Base-by-base conservation (phyloP, 306 rosid species). In the Mucuna pruriens region DNA sequence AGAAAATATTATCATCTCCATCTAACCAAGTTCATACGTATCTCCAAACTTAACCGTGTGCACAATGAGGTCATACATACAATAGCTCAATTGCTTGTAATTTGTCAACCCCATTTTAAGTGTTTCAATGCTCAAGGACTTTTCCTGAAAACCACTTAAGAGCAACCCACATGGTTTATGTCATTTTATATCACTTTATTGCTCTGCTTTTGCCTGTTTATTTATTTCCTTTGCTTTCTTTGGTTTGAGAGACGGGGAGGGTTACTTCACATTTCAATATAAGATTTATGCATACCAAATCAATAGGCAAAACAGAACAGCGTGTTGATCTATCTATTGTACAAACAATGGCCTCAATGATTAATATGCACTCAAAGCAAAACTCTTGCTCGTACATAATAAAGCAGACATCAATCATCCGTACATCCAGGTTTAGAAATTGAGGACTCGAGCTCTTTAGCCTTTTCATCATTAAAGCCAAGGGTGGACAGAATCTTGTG, bases 401-500 rank as follows among this genome's bases (percentile, higher is more conserved):
- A 52, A 57, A 68, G 16, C 39, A 76, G 75, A 44, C 8, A 40
- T 86, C 84, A 94, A 78, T 86, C 89, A 60, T 90, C 92, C 2
- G 46, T 71, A 54, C 69, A 78, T 33, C 84, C 87, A 19, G 83
- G 85, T 81, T 88, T 71, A 72, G 90, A 90, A 76, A 83, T 77
- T 67, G 81, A 78, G 49, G 91, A 78, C 54, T 88, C 91, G 52
- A 94, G 84, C 89, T 88, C 94, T 71, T 80, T 84, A 45, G 84
- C 94, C 83, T 90, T 94, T 78, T 88, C 91, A 23, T 88, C 85
- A 52, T 57, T 76, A 74, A 94, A 86, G 73, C 97, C 94, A 51
- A 87, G 82, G 74, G 78, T 44, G 11, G 89, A 89, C 87, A 91
- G 31, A 78, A 90, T 85, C 76, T 89, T 90, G 81, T 83, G 84